Percentiles rank a stretch among this genome's conserved stretches.
phyloP scores from a whole-genome alignment of 1,284 basidiomycete genomes.

The Heliocybe sulcata region DNA sequence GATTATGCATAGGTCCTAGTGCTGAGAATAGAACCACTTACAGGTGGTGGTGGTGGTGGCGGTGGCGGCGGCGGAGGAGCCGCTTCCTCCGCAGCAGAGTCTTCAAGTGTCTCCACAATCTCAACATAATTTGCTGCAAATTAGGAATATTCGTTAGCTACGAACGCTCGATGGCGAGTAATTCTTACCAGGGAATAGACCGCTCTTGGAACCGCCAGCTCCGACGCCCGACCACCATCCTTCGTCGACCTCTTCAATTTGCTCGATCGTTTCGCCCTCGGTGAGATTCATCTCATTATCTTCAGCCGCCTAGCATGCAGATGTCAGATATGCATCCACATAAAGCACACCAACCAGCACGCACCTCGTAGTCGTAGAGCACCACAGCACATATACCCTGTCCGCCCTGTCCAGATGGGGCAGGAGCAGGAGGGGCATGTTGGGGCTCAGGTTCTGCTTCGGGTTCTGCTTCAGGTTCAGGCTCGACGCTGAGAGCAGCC shows the following conservation, averaged over 20 bases:
- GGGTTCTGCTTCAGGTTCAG: constrained; percentile 30
- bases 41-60: constrained; percentile 17
- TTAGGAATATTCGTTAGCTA: not conserved
- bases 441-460: constrained; percentile 38
- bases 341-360: constrained; percentile 3
- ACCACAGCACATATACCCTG: constrained; percentile 57
- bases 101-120: constrained; percentile 38
- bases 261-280: constrained; percentile 78
- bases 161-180: not conserved
- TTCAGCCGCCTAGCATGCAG: constrained; percentile 44
- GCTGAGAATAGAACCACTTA: too few species aligned
- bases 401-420: constrained; percentile 25
- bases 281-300: constrained; percentile 79
- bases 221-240: constrained; percentile 82
- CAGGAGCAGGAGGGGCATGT: constrained; percentile 23
- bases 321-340: not conserved
- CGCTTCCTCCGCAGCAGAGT: constrained; percentile 29
- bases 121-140: constrained; percentile 76
- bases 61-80: constrained; percentile 34
- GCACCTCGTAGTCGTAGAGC: constrained; percentile 72
- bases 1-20: too few species aligned
- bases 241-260: constrained; percentile 81
- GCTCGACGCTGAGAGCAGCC: constrained; percentile 27
- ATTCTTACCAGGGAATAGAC: constrained; percentile 68
- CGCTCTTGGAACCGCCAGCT: constrained; percentile 51